Base-by-base conservation (phyloP, 23 red algal species). In the Porphyridium purpureum region DNA sequence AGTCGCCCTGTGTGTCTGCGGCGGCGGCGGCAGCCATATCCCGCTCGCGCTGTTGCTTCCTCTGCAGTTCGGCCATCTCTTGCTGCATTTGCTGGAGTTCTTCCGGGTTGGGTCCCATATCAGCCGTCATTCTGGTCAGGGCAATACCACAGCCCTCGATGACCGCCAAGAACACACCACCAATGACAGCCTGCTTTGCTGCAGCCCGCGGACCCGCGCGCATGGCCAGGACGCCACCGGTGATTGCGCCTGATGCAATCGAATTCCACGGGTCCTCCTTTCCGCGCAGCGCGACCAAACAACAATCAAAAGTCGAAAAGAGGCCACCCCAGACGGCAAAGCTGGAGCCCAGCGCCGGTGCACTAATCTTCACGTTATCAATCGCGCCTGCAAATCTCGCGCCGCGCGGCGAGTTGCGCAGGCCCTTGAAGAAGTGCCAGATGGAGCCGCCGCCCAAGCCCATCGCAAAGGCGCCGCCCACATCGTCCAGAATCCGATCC, bases 321-420 rank as follows among this genome's bases (percentile, higher is more conserved):
- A 98, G 62, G 15, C 90, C 90, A 31, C 90, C 90, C 90, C 90
- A 98, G 20, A 98, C 90, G 20, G 90, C 90, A 86, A 98, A 98
- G 44, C 70, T 82, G 29, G 79, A 78, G 15, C 90, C 90, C 6
- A 98, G 72, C 1, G 62, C 72, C 3, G 90, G 90, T 29, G 74
- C 80, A 1, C 74, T 59, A 15, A 98, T 59, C 42, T 98, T 98
- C 1, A 98, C 90, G 24, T 72, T 74, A 54, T 98, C 90, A 31
- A 98, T 55, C 15, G 77, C 79, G 62, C 90, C 90, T 21, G 69
- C 55, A 4, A 98, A 55, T 3, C 90, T 72, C 47, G 55, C 72
- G 21, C 90, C 90, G 20, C 62, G 50, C 31, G 90, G 90, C 14
- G 90, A 98, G 52, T 86, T 86, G 42, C 80, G 69, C 29, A 74